Conservation (phyloP, 768 basidiomycete genomes). For the Leccinum imitatum region DNA sequence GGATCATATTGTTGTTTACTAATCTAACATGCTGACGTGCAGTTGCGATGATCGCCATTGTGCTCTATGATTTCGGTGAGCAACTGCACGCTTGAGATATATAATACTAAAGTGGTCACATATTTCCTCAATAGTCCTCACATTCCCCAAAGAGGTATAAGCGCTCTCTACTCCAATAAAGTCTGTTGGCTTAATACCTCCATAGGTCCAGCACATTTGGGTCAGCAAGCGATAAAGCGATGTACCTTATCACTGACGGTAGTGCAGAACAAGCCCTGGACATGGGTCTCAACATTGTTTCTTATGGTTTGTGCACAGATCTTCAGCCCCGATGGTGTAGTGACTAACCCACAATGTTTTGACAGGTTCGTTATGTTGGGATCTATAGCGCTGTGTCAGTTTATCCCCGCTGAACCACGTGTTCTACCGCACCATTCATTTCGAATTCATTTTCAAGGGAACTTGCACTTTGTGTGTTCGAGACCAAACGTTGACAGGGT, state of each 20-base stretch:
- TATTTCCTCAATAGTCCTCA: not conserved
- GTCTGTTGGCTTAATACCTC: not conserved
- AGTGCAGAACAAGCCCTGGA: not conserved
- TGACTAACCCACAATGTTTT: not conserved
- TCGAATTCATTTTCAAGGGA: not conserved
- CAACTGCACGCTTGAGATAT: not conserved
- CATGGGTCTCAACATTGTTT: not conserved
- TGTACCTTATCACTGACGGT: not conserved
- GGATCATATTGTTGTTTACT: not conserved
- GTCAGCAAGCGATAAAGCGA: not conserved
- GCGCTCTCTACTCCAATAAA: not conserved
- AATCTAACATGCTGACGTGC: no score
- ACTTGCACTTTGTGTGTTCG: not conserved
- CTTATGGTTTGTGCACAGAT: not conserved
- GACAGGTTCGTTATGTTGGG: not conserved
- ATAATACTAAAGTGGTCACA: not conserved
- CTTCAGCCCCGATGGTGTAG: not conserved
- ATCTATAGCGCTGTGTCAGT: not conserved
- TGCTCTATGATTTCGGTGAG: not conserved
- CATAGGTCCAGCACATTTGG: not conserved
- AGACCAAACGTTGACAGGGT: not conserved
- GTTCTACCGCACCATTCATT: not conserved
- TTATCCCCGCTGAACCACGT: not conserved
- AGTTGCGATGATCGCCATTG: not conserved
- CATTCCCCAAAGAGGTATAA: not conserved